Evolutionary conservation across 768 basidiomycete species (phyloP).

Genomic region (Lenzites betulinus): DNA sequence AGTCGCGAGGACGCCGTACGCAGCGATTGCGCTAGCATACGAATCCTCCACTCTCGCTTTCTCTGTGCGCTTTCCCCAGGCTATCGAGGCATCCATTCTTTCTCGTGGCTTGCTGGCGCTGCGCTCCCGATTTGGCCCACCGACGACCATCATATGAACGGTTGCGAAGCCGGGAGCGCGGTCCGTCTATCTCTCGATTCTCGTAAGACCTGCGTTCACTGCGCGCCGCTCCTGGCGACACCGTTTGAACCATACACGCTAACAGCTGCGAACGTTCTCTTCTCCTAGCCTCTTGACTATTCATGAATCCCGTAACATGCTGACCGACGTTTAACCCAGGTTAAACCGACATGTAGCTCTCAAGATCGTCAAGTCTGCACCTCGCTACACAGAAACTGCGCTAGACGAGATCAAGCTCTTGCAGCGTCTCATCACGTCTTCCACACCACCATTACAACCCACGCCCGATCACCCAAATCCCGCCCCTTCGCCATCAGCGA

Average conservation of each 20-base stretch:
- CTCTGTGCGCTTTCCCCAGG: too few relatives aligned
- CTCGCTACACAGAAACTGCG: constrained; percentile 96
- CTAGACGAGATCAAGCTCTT: constrained; percentile 98
- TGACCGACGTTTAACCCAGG: constrained; percentile 46
- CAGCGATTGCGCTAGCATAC: too few relatives aligned
- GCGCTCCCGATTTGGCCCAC: not conserved
- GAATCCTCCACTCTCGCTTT: too few relatives aligned
- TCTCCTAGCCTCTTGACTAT: too few relatives aligned
- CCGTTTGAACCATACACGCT: too few relatives aligned
- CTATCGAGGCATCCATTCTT: too few relatives aligned
- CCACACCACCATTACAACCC: constrained; percentile 54
- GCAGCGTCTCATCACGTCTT: constrained; percentile 89
- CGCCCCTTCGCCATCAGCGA: constrained; percentile 56
- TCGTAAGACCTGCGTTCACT: not conserved
- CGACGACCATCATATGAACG: not conserved
- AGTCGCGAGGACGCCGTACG: too few relatives aligned
- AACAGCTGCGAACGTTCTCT: too few relatives aligned
- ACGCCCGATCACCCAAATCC: constrained; percentile 53
- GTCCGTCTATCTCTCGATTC: constrained; percentile 9
- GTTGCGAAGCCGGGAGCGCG: not conserved
- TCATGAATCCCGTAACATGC: too few relatives aligned
- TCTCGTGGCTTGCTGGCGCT: not conserved
- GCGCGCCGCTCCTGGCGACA: not conserved
- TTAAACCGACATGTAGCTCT: constrained; percentile 96
- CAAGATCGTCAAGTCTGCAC: constrained; percentile 98